Percentiles rank a stretch among this genome's conserved stretches.
Conservation (phyloP, 768 basidiomycete species). For the Nidularia sp. region DNA sequence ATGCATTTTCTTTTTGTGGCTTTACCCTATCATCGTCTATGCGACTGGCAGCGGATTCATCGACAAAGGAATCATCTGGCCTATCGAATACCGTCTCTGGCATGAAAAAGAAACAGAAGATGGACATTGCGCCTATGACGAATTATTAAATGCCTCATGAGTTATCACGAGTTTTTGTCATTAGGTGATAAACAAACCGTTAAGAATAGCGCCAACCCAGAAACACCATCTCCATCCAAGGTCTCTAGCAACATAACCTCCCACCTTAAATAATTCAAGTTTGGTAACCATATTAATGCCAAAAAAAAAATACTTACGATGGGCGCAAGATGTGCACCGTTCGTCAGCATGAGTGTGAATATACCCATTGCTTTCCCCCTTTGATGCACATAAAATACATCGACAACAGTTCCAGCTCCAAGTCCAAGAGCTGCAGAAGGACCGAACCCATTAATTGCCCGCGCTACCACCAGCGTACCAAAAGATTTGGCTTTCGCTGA, state of each 20-base stretch:
- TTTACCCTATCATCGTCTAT: slow-evolving; percentile 7
- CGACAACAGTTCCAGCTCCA: slow-evolving; percentile 34
- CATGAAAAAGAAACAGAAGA: slow-evolving; percentile 29
- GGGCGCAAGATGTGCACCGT: slow-evolving; percentile 36
- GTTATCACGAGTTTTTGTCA: not conserved
- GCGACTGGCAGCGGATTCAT: slow-evolving; percentile 6
- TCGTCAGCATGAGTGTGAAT: slow-evolving; percentile 36
- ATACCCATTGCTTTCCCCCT: slow-evolving; percentile 40
- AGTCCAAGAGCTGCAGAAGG: slow-evolving; percentile 29
- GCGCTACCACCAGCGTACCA: slow-evolving; percentile 25
- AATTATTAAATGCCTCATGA: not conserved
- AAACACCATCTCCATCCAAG: slow-evolving; percentile 40
- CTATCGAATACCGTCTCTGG: slow-evolving; percentile 39
- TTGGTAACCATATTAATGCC: not conserved
- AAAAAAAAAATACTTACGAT: slow-evolving; percentile 20
- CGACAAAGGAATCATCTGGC: slow-evolving; percentile 9
- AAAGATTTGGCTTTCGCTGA: slow-evolving; percentile 27
- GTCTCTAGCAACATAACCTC: slow-evolving; percentile 31
- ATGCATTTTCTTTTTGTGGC: not conserved
- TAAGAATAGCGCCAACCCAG: slow-evolving; percentile 35
- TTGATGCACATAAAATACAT: slow-evolving; percentile 29
- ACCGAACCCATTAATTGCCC: slow-evolving; percentile 32
- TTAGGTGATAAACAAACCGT: slow-evolving; percentile 13
- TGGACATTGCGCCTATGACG: slow-evolving; percentile 18
- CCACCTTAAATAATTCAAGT: slow-evolving; percentile 13